Evolutionary conservation across 306 rosid genomes (phyloP), one percentile per base, ranked within the genome.

Genomic region (Prosopis cineraria): DNA sequence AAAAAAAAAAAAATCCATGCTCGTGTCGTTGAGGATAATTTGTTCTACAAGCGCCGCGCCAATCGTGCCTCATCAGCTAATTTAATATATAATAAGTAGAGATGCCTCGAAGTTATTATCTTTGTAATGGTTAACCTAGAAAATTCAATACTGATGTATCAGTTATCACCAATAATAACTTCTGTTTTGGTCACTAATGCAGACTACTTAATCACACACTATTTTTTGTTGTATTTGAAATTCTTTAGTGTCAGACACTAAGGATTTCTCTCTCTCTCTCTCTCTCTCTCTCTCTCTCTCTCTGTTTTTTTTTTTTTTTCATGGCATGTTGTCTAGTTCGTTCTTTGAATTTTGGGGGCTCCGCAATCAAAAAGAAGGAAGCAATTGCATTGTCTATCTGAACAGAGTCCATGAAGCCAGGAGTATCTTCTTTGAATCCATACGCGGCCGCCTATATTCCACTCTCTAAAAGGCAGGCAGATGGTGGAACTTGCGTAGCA

Each of bases 371-470:
- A 68, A 17, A 65, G 47, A 40, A 48, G 44, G 63, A 69, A 33
- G 53, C 30, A 4, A 30, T 20, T 52, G 25, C 70, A 24, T 36
- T 33, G 68, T 68, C 37, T 79, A 19, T 24, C 70, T 72, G 78
- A 82, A 73, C 75, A 27, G 63, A 82, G 60, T 80, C 79, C 72
- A 90, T 90, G 94, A 86, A 80, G 91, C 91, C 83, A 11, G 86
- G 75, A 76, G 53, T 48, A 36, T 90, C 93, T 66, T 82, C 89
- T 69, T 82, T 94, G 94, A 94, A 94, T 83, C 97, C 96, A 48
- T 85, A 85, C 72, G 98, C 98, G 37, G 88, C 90, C 10, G 73
- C 93, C 2, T 91, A 90, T 80, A 72, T 91, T 89, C 98, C 98
- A 13, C 83, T 89, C 48, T 77, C 91, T 2, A 84, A 53, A 78